A percentile compares a stretch with the other conserved stretches of the same genome.
phyloP scores from a whole-genome alignment of 208 protist genomes.

The Acanthamoeba castellanii region DNA sequence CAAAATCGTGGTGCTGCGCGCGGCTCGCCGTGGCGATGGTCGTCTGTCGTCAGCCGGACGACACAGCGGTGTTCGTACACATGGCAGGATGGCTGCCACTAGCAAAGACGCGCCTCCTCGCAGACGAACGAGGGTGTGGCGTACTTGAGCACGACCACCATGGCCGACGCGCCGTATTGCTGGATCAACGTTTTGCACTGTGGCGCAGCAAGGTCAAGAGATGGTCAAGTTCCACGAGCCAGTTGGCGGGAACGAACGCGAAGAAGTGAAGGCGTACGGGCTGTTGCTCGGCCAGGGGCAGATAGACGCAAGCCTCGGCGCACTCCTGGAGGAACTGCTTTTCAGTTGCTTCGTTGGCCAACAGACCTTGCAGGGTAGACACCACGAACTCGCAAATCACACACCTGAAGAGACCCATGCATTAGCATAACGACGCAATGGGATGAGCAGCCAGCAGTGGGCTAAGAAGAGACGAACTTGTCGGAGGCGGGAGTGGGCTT shows the following conservation, averaged over 20 bases:
- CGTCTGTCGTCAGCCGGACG: no score
- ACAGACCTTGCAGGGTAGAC: conserved; percentile 26
- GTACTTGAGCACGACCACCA: conserved; percentile 56
- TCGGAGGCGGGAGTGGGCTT: conserved; percentile 9
- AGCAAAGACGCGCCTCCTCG: conserved; percentile 29
- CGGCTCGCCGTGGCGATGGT: no score
- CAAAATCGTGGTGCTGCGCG: no score
- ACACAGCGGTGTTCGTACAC: no score
- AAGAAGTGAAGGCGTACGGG: not conserved
- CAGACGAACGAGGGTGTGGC: conserved; percentile 50
- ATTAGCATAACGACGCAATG: not conserved
- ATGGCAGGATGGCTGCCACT: not conserved
- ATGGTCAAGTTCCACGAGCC: not conserved
- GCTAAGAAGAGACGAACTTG: not conserved
- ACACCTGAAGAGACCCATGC: not conserved
- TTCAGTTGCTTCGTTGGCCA: conserved; percentile 19
- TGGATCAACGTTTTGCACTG: conserved; percentile 62
- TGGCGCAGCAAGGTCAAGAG: not conserved
- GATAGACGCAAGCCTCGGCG: conserved; percentile 21
- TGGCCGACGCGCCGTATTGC: conserved; percentile 11
- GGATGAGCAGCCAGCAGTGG: not conserved
- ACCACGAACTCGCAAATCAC: conserved; percentile 70
- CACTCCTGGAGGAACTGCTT: conserved; percentile 17
- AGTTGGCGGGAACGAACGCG: not conserved
- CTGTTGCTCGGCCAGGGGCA: not conserved